phyloP scores from a whole-genome alignment of 331 rosid species.

The Arachis monticola region DNA sequence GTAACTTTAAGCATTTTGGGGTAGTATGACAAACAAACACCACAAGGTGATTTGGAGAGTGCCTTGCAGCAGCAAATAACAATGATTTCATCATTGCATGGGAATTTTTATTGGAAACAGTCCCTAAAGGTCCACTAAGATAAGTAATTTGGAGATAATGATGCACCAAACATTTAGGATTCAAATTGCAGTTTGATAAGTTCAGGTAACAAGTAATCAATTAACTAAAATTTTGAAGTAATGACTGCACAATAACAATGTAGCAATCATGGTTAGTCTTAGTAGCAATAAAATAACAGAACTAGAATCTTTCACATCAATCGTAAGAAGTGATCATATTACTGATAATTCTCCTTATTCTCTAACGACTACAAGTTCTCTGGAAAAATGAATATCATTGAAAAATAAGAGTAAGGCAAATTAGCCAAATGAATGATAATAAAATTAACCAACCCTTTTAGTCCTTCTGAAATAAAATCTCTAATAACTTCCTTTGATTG shows the following conservation, averaged over 20 bases:
- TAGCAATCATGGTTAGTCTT: no score
- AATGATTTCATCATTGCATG: constrained; percentile 79
- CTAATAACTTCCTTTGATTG: no score
- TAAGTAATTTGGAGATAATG: constrained; percentile 63
- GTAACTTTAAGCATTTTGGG: constrained; percentile 65
- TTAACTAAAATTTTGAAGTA: constrained; percentile 41
- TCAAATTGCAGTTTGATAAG: constrained; percentile 61
- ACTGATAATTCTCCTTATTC: no score
- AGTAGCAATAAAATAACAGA: no score
- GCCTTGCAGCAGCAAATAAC: constrained; percentile 79
- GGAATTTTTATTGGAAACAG: constrained; percentile 72
- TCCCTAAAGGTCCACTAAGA: constrained; percentile 82
- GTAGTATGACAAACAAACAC: constrained; percentile 68
- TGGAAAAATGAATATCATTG: no score
- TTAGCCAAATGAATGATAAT: no score
- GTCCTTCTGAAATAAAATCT: no score
- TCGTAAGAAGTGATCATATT: no score
- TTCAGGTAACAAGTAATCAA: constrained; percentile 67
- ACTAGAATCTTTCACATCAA: no score
- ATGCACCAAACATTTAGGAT: constrained; percentile 65
- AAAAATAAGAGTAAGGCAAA: no score
- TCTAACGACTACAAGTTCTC: no score
- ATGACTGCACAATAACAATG: constrained; percentile 61
- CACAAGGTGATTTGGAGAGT: constrained; percentile 86
- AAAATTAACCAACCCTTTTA: no score